These are phyloP conservation scores for Debaryomyces sp. DNA, from an alignment of 1,139 yeast genomes.

Conservation along the genomic window DNA sequence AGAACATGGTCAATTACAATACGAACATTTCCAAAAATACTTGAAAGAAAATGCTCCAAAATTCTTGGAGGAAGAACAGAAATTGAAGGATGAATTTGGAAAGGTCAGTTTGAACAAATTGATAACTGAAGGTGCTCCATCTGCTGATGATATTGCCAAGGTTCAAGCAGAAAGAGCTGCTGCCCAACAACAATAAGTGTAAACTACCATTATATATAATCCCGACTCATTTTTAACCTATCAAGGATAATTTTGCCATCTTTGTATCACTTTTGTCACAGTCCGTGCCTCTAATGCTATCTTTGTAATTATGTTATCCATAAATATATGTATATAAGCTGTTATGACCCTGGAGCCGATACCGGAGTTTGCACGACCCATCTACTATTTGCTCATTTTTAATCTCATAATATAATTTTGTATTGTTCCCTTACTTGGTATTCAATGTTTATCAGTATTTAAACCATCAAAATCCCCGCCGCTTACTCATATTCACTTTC, in stretches of 20 bases:
- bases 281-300: not conserved
- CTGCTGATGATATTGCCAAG: constrained; percentile 82
- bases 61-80: constrained; percentile 76
- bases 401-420: not conserved
- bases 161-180: constrained; percentile 49
- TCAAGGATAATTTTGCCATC: not conserved
- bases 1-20: constrained; percentile 91
- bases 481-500: not conserved
- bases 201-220: not conserved
- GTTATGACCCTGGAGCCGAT: not conserved
- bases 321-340: constrained; percentile 7
- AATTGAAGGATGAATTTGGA: constrained; percentile 78
- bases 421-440: not conserved
- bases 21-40: constrained; percentile 78
- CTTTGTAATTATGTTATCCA: constrained; percentile 4
- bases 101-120: constrained; percentile 81
- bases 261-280: not conserved
- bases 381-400: not conserved
- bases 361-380: constrained; percentile 2
- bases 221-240: not conserved
- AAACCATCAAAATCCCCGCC: not conserved
- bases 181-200: not conserved
- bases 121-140: constrained; percentile 82
- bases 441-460: not conserved
- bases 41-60: constrained; percentile 89